A percentile compares a stretch with the other conserved stretches of the same genome.
Conservation (phyloP, 1,139 yeast genomes). For the Saccharomyces pastorianus region DNA sequence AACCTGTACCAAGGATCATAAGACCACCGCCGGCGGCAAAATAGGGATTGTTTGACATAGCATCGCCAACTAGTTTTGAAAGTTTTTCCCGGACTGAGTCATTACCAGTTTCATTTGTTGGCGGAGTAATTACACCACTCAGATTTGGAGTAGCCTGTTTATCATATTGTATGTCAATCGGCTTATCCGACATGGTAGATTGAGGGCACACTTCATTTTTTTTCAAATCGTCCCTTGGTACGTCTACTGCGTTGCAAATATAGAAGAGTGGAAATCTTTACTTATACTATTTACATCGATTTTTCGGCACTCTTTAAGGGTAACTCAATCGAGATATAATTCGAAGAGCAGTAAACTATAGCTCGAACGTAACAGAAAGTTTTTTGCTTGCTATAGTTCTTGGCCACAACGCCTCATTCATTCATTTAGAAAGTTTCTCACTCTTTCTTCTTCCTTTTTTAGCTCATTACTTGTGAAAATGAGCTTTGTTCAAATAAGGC, state of each 20-base stretch:
- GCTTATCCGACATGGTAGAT: background rate
- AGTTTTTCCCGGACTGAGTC: slow-evolving; percentile 7
- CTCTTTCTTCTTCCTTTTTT: too few relatives aligned
- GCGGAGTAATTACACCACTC: slow-evolving; percentile 43
- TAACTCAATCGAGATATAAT: background rate
- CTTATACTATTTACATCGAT: background rate
- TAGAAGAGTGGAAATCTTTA: background rate
- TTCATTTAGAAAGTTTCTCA: background rate
- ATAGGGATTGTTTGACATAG: slow-evolving; percentile 71
- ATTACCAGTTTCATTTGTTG: slow-evolving; percentile 39
- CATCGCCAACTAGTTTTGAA: slow-evolving; percentile 39
- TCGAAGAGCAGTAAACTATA: background rate
- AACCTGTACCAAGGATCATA: slow-evolving; percentile 83
- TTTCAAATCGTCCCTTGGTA: background rate
- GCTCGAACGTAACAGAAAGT: background rate
- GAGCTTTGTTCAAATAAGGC: background rate
- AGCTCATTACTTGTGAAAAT: background rate
- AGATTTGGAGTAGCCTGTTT: slow-evolving; percentile 11
- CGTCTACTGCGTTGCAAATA: background rate
- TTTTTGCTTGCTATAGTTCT: background rate
- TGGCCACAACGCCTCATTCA: background rate
- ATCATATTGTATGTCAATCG: background rate
- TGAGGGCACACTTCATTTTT: background rate
- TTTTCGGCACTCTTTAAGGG: background rate
- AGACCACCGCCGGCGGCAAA: slow-evolving; percentile 97